Evolutionary conservation across 1,139 yeast genomes (phyloP), one percentile per base, ranked within the genome.

Genomic region (Hyphopichia burtonii): DNA sequence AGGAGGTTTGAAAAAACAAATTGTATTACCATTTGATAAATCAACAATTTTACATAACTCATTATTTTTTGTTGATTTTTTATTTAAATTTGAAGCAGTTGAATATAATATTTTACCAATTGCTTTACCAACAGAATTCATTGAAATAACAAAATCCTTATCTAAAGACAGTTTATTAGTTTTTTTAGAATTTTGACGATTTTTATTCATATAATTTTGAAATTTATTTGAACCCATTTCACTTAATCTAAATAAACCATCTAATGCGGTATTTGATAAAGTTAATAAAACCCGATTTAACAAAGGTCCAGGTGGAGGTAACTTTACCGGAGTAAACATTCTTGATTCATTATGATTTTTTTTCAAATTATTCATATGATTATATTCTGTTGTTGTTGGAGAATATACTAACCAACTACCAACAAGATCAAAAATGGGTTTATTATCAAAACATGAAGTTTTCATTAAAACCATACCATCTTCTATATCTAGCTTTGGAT

Each of bases 1-100:
- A 51, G 85, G 71, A 39, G 88, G 77, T 33, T 74, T 71, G 54
- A 83, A 82, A 12, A 71, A 61, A n/a, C 79, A 77, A 48, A 82
- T 52, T 1, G 68, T 64, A 41, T 61, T 61, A 42, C 70, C 75
- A 23, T 71, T 68, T 4, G 62, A 51, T 35, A 83, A 58, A 49
- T 82, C 84, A 31, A 80, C 52, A 12, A 80, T 58, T 44, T 71
- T 68, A 32, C 71, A 59, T 11, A 68, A 49, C 42, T 68, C 71
- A 47, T 71, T 67, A 44, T 38, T n/a, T n/a, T 51, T 51, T 20
- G 68, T 55, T 8, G 65, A 53, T 41, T 61, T 20, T 20, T 20
- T 20, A 20, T 65, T 63, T 37, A 66, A 52, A 23, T 64, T 55
- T 2, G 72, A 62, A 12, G 75, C 71, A 0, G 76, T 68, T 1